Evolutionary conservation across 75 land plant genomes (phyloP).

Genomic region (Pinus taeda): DNA sequence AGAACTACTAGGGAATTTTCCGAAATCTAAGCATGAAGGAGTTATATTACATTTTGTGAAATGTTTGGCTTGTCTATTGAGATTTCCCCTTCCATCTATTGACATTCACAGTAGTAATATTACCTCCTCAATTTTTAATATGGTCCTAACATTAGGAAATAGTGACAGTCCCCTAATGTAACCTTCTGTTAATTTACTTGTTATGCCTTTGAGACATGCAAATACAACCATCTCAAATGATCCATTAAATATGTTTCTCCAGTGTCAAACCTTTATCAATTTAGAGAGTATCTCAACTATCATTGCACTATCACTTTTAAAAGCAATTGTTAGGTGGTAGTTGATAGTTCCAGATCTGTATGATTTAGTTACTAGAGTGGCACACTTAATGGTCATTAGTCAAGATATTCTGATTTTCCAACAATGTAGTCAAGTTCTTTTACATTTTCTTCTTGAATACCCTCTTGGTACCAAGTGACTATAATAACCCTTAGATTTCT

Average conservation of each 20-base stretch:
- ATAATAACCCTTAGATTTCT: constrained; percentile 87
- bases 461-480: constrained; percentile 70
- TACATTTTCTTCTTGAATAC: constrained; percentile 88
- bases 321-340: constrained; percentile 76
- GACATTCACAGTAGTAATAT: constrained; percentile 44
- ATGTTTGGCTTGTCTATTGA: constrained; percentile 56
- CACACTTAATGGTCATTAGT: constrained; percentile 81
- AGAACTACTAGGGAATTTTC: constrained; percentile 40
- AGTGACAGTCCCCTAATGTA: constrained; percentile 44
- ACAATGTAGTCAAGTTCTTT: constrained; percentile 68
- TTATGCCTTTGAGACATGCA: constrained; percentile 51
- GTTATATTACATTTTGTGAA: constrained; percentile 56
- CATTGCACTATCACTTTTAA: constrained; percentile 68
- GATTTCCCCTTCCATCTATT: constrained; percentile 71
- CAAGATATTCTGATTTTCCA: constrained; percentile 62
- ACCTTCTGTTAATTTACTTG: constrained; percentile 71
- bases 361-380: constrained; percentile 68
- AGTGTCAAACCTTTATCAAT: constrained; percentile 73
- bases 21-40: constrained; percentile 73
- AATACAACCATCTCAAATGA: constrained; percentile 57
- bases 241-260: constrained; percentile 67
- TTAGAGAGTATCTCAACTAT: constrained; percentile 60
- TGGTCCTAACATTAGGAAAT: constrained; percentile 57
- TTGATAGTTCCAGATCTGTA: constrained; percentile 8
- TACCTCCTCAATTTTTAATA: constrained; percentile 42